Percentiles rank a stretch among this genome's conserved stretches.
Evolutionary conservation across 176 grass and related monocot genomes (phyloP).

Genomic region (Oryza glaberrima): DNA sequence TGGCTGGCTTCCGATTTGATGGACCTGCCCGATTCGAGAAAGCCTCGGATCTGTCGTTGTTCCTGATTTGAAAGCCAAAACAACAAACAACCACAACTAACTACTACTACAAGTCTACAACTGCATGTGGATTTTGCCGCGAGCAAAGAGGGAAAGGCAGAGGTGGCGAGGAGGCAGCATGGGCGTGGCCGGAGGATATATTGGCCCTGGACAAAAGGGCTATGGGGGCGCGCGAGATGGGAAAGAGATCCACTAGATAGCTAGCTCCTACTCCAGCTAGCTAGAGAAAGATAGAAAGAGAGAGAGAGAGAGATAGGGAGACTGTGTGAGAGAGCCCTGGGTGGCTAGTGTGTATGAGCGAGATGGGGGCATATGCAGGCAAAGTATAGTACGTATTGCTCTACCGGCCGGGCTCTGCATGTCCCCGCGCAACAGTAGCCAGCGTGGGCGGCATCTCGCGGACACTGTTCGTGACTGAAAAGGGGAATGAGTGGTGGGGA

Average conservation of each 20-base stretch:
- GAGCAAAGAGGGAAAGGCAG: constrained; percentile 53
- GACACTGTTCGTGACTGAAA: constrained; percentile 41
- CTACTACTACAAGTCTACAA: not conserved
- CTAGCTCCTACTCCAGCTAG: not conserved
- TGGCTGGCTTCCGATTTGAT: constrained; percentile 79
- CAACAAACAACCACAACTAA: constrained; percentile 1
- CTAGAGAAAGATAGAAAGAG: not conserved
- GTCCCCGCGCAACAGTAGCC: not conserved
- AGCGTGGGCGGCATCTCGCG: constrained; percentile 34
- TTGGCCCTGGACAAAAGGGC: constrained; percentile 12
- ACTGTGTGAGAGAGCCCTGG: constrained; percentile 4
- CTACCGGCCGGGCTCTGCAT: not conserved
- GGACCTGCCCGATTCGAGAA: constrained; percentile 83
- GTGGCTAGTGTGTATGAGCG: not conserved
- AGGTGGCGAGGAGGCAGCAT: constrained; percentile 11
- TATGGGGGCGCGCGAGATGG: constrained; percentile 20
- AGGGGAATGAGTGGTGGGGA: constrained; percentile 46
- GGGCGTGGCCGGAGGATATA: not conserved
- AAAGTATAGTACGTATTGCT: not conserved
- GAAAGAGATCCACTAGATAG: not conserved
- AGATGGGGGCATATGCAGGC: not conserved
- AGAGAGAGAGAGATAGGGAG: not conserved
- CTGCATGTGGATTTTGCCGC: constrained; percentile 60
- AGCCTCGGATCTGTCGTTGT: constrained; percentile 84
- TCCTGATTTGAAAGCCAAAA: constrained; percentile 68